Evolutionary conservation across 257 asterid species (phyloP), one percentile per base, ranked within the genome.

Genomic region (Paraleonurus japonicus): DNA sequence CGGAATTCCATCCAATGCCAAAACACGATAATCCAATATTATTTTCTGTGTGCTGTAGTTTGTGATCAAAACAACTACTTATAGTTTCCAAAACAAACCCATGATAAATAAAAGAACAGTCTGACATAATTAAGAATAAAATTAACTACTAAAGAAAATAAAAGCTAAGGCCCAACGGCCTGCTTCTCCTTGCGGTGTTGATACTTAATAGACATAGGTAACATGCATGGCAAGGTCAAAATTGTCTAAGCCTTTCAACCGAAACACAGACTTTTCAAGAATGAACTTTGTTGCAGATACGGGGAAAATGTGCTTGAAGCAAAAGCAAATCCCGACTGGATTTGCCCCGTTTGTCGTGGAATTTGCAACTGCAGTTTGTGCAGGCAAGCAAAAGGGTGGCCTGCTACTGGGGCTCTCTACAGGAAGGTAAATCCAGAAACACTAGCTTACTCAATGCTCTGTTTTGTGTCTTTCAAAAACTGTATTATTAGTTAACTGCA

Each of bases 361-460:
- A 89, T 95, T 69, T 95, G 99, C 84, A 95, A 95, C 88, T 95
- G 99, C 81, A 95, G 99, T 81, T 83, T 92, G 74, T 92, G 99
- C 85, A 77, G 99, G 81, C 93, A 88, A 75, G 93, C 96, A 23
- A 95, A 95, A 84, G 98, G 99, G 72, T 95, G 98, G 98, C 81
- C 92, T 80, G 86, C 99, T 10, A 95, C 99, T 11, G 99, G 98
- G 48, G 0, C 74, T 19, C 86, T 95, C 69, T 95, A 92, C 85
- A 84, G 81, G 78, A 95, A 89, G 96, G 99, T 92, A 71, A 65
- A 69, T 68, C 39, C 50, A 23, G 43, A 54, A 37, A 58, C 74
- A 50, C 67, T 32, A 11, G 13, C 24, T 24, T 11, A n/a, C 45
- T 22, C 1, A 11, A 62, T 20, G 17, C 17, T 68, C 55, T 7